Percentiles rank a stretch among this genome's conserved stretches.
phyloP scores from a whole-genome alignment of 129 eudicot species.

The Flaveria ramosissima region DNA sequence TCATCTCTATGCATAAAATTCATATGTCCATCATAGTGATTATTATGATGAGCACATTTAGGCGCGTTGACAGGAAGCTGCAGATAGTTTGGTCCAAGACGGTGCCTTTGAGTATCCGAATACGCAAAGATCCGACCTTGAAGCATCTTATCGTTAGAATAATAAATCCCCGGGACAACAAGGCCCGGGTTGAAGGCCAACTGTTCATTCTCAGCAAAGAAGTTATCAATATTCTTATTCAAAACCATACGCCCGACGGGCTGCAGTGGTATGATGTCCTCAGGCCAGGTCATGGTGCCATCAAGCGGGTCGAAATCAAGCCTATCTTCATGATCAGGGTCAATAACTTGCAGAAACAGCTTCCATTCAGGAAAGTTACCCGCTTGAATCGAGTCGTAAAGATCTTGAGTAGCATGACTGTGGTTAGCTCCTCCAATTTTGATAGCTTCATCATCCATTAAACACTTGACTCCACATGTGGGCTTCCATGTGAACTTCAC shows the following conservation, averaged over 20 bases:
- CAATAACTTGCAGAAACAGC: constrained; percentile 62
- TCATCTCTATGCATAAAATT: constrained; percentile 80
- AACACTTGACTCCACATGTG: constrained; percentile 70
- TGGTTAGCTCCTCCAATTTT: constrained; percentile 74
- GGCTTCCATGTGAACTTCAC: constrained; percentile 87
- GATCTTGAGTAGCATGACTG: constrained; percentile 84
- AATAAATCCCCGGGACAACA: constrained; percentile 75
- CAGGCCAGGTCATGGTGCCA: constrained; percentile 81
- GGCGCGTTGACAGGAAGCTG: constrained; percentile 90
- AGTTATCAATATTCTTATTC: constrained; percentile 80
- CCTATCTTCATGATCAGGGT: constrained; percentile 70
- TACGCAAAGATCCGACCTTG: constrained; percentile 73
- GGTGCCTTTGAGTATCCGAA: constrained; percentile 81
- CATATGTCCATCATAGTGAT: constrained; percentile 81
- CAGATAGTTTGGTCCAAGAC: constrained; percentile 75
- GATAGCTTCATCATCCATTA: constrained; percentile 62
- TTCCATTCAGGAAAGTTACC: constrained; percentile 83
- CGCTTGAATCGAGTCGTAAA: constrained; percentile 73
- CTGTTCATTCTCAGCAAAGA: constrained; percentile 76
- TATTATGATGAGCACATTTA: constrained; percentile 72
- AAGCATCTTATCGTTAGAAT: constrained; percentile 79
- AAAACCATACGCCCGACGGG: constrained; percentile 81
- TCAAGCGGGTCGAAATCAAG: constrained; percentile 86
- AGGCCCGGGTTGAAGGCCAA: constrained; percentile 71
- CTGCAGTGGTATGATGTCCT: constrained; percentile 71